Base-by-base conservation (phyloP, 148 eudicot genomes). In the Cornus controversa region DNA sequence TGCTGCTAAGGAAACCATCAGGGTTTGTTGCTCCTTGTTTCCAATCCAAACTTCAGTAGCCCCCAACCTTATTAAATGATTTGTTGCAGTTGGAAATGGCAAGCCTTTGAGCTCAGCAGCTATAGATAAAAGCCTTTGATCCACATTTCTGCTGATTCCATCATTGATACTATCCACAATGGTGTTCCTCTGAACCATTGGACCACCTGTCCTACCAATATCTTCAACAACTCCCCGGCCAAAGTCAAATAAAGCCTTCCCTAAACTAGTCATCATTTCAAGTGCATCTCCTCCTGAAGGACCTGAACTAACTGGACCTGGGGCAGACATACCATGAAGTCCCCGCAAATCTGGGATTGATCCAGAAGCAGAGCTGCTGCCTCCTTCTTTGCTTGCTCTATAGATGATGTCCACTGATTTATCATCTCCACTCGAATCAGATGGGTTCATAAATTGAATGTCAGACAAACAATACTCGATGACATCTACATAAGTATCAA, bases 171-270 rank as follows among this genome's bases (percentile, higher is more conserved):
- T 54, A 69, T 84, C 87, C 42, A 82, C 37, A 68, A 77, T 63
- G 66, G 77, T 81, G 85, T 84, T 81, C 86, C 92, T 89, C 66
- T 86, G 90, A 78, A 80, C 76, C 76, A 76, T 72, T 63, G 97
- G 87, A 70, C 90, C 92, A 53, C 97, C 98, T 64, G 85, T 72
- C 81, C 91, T 89, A 40, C 98, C 97, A 66, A 96, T 90, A 82
- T 96, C 99, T 89, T 92, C 98, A 80, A 96, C 98, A 73, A 96
- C 98, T 74, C 90, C 97, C 34, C 97, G 98, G 58, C 99, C 98
- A 82, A 96, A 86, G 89, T 96, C 98, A 82, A 96, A 86, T 62
- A 96, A 80, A 71, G 93, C 98, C 85, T 85, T 93, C 27, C 99
- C 98, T 68, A 96, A 84, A 81, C 86, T 96, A 29, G 98, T 82